Conservation (phyloP, 2,329 filamentous ascomycete genomes). For the Ophiostoma tasmaniense region DNA sequence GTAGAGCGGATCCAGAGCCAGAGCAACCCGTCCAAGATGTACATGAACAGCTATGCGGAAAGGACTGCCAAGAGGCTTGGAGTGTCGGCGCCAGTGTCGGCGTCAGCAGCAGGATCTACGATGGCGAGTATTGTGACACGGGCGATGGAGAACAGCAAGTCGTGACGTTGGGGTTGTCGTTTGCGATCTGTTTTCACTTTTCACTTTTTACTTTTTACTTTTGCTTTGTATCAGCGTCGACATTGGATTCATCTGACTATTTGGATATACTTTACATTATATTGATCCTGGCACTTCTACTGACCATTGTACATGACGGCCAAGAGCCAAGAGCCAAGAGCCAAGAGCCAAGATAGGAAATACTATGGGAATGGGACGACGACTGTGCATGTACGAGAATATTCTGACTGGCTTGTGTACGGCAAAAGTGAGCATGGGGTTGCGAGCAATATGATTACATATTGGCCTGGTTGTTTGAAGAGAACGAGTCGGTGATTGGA, state of each 20-base stretch:
- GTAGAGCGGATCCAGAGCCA: slow-evolving; percentile 57
- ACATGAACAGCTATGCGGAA: slow-evolving; percentile 37
- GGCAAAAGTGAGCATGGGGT: not conserved
- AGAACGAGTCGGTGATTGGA: not conserved
- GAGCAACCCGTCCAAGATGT: slow-evolving; percentile 34
- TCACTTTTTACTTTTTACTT: no score
- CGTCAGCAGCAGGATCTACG: not conserved
- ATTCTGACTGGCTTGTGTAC: not conserved
- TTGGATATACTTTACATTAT: no score
- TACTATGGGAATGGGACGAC: not conserved
- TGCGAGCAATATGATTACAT: not conserved
- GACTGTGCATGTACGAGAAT: not conserved
- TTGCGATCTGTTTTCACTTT: not conserved
- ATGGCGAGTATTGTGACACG: slow-evolving; percentile 1
- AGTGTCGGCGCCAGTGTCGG: not conserved
- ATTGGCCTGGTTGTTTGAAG: not conserved
- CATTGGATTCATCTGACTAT: not conserved
- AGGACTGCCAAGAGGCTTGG: not conserved
- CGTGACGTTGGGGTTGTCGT: not conserved
- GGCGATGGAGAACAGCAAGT: not conserved
- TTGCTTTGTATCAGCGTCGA: not conserved
- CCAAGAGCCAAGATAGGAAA: not conserved
- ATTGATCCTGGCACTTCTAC: no score
- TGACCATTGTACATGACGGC: not conserved
- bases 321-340: not conserved